Evolutionary conservation across 768 basidiomycete genomes (phyloP), one percentile per base, ranked within the genome.

Genomic region (Pisolithus microcarpus): DNA sequence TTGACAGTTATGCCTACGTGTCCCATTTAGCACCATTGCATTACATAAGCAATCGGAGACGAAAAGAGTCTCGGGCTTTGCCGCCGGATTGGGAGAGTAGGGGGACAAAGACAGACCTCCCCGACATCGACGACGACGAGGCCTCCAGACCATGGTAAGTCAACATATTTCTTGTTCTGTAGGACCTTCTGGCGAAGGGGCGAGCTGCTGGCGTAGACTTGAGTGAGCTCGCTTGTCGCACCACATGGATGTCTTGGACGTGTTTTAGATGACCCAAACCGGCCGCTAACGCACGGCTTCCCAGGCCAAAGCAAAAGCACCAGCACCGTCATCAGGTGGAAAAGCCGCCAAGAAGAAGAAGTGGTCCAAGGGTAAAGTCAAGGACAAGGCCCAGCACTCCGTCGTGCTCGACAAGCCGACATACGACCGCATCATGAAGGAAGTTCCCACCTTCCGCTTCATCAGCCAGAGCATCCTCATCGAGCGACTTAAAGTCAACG

Each of bases 331-430:
- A 46, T 73, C 80, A 58, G 85, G 87, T 59, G 86, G 88, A 68
- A 92, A 92, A 71, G 74, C 87, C 65, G 91, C 89, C 56, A 97
- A 97, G 82, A 98, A 98, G 83, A 98, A 98, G 91, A 98, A 98
- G 82, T 97, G 94, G 94, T 96, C 91, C 62, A 98, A 98, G 82
- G 96, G 96, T 70, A 98, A 98, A 77, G 96, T 99, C 72, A 99
- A 99, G 87, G 96, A 99, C 78, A 99, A 98, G 85, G 91, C 95
- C 65, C 85, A 90, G 68, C 94, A 98, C 81, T 81, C 91, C 62
- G 93, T 97, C 72, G 77, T 84, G 60, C 84, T 95, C 65, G 95
- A 98, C 80, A 95, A 97, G 79, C 59, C 84, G 50, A 88, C 86
- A 61, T 95, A 72, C 73, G 91, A 93, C 75, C 88, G 90, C 65